Percentiles rank a stretch among this genome's conserved stretches.
Conservation (phyloP, 768 basidiomycete genomes). For the Mycena latifolia region DNA sequence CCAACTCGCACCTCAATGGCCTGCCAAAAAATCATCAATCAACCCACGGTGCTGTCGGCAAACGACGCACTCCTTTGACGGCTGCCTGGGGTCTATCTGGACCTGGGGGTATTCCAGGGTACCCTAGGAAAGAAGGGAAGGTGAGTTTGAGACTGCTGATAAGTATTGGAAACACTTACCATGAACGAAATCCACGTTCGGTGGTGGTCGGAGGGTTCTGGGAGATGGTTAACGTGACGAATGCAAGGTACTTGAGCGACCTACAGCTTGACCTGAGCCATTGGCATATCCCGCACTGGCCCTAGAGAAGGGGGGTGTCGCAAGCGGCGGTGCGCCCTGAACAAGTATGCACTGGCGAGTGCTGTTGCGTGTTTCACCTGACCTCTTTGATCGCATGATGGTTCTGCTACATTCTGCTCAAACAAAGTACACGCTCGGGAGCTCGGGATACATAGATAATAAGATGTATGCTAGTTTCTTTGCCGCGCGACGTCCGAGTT, state of each 20-base stretch:
- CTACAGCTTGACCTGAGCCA: conserved; percentile 53
- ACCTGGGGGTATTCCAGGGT: conserved; percentile 89
- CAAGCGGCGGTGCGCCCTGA: conserved; percentile 8
- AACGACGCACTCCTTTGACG: conserved; percentile 81
- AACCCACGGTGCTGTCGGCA: conserved; percentile 14
- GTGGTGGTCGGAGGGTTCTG: conserved; percentile 87
- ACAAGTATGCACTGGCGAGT: not conserved
- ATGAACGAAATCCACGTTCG: conserved; percentile 90
- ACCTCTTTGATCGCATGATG: conserved; percentile 2
- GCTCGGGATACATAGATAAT: not conserved
- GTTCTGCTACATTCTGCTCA: not conserved
- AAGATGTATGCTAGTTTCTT: not conserved
- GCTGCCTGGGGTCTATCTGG: conserved; percentile 85
- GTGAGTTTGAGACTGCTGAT: not conserved
- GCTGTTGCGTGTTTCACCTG: conserved; percentile 19
- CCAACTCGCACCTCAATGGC: conserved; percentile 89
- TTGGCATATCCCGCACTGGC: conserved; percentile 21
- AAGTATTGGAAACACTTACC: conserved; percentile 56
- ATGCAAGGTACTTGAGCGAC: conserved; percentile 19
- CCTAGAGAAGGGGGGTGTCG: conserved; percentile 8
- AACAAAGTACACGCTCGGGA: conserved; percentile 1
- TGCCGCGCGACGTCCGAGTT: not conserved
- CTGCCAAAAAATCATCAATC: conserved; percentile 52
- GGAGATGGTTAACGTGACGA: conserved; percentile 21
- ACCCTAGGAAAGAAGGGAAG: conserved; percentile 60